Conservation (phyloP, 441 rosid genomes). For the Populus hybrid region DNA sequence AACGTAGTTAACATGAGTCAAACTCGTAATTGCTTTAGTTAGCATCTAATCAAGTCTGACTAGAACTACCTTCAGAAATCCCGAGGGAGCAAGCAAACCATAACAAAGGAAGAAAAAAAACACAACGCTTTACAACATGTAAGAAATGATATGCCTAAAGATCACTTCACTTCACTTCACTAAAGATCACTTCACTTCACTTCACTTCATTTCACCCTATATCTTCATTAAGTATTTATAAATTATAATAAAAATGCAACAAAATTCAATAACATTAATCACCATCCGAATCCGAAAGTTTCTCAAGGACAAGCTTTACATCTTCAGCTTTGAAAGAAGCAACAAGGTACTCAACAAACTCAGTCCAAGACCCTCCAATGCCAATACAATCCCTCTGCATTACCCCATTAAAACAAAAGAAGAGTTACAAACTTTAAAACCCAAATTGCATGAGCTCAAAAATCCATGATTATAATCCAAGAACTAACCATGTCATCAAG, state of each 20-base stretch:
- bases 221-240: not conserved
- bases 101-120: not conserved
- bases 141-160: not conserved
- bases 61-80: not conserved
- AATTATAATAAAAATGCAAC: not conserved
- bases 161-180: not conserved
- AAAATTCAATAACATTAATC: not conserved
- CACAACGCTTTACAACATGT: not conserved
- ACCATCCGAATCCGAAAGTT: conserved; percentile 38
- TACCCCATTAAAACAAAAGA: not conserved
- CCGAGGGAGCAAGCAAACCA: not conserved
- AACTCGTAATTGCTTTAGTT: not conserved
- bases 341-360: conserved; percentile 61
- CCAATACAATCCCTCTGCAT: conserved; percentile 78
- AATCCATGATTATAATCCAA: not conserved
- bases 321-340: conserved; percentile 68
- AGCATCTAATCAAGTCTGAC: not conserved
- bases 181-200: too few species aligned
- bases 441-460: not conserved
- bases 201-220: not conserved
- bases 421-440: not conserved
- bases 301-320: conserved; percentile 62
- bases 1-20: not conserved
- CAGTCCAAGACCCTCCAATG: conserved; percentile 81
- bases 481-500: conserved; percentile 68